phyloP scores from a whole-genome alignment of 106 monocot genomes.

The Allium fistulosum region DNA sequence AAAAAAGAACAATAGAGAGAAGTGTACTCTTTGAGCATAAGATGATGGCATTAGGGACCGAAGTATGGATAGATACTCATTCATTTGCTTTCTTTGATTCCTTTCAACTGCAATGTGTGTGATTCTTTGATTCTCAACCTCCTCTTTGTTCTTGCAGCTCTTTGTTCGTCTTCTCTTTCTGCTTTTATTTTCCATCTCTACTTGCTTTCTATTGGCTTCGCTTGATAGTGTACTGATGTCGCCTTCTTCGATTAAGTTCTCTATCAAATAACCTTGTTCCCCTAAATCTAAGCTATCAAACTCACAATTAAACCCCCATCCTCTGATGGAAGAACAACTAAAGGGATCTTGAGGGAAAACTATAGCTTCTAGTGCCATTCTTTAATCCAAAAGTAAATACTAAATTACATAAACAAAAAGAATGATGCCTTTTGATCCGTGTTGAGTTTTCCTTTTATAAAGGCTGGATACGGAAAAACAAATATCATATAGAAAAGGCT shows the following conservation, averaged over 20 bases:
- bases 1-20: neutral
- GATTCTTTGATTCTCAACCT: constrained; percentile 63
- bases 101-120: constrained; percentile 65
- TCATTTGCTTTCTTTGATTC: constrained; percentile 58
- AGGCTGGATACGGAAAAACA: neutral
- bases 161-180: constrained; percentile 25
- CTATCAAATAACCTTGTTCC: neutral
- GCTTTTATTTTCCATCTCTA: neutral
- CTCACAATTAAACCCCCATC: neutral
- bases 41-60: constrained; percentile 58
- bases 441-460: neutral
- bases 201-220: neutral
- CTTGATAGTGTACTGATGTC: neutral
- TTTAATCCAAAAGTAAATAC: neutral
- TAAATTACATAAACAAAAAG: neutral
- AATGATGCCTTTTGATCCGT: neutral
- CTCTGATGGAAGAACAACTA: constrained; percentile 4
- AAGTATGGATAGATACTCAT: constrained; percentile 39
- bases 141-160: constrained; percentile 42
- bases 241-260: neutral
- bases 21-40: constrained; percentile 41
- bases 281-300: neutral
- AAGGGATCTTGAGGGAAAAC: constrained; percentile 10
- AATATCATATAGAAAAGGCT: constrained; percentile 1
- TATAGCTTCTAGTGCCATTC: constrained; percentile 21